A percentile compares a stretch with the other conserved stretches of the same genome.
These are phyloP conservation scores for Lasiodiplodia gonubiensis DNA, from an alignment of 2,329 filamentous ascomycete species.

Conservation along the genomic window DNA sequence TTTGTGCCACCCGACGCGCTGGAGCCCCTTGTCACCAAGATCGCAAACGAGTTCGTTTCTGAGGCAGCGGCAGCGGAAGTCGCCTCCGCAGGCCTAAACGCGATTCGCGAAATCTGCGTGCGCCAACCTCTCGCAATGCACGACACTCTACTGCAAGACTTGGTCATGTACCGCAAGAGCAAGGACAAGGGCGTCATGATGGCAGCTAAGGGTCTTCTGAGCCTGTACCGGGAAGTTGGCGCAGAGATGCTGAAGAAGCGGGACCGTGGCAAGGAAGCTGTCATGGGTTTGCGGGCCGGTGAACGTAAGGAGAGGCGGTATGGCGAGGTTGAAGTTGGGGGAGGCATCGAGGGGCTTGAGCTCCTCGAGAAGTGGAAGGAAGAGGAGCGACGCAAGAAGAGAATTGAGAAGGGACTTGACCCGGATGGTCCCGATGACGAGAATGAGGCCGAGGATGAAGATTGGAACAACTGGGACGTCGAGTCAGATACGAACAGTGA, in stretches of 20 bases:
- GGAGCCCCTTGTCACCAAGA: slow-evolving; percentile 90
- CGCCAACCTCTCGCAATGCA: slow-evolving; percentile 96
- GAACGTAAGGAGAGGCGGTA: slow-evolving; percentile 78
- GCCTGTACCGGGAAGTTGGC: slow-evolving; percentile 88
- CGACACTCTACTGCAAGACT: slow-evolving; percentile 91
- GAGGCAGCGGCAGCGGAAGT: slow-evolving; percentile 92
- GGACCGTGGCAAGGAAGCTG: slow-evolving; percentile 89
- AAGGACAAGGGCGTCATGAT: slow-evolving; percentile 99
- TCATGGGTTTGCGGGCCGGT: slow-evolving; percentile 78
- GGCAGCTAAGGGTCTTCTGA: slow-evolving; percentile 90
- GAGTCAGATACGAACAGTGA: slow-evolving; percentile 64
- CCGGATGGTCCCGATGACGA: slow-evolving; percentile 66
- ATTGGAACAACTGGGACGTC: slow-evolving; percentile 65
- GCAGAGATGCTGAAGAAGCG: slow-evolving; percentile 87
- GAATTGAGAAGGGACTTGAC: slow-evolving; percentile 69
- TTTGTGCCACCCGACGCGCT: slow-evolving; percentile 91
- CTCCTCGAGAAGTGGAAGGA: slow-evolving; percentile 92
- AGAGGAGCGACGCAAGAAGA: slow-evolving; percentile 78
- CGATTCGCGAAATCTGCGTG: slow-evolving; percentile 91
- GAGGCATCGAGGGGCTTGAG: slow-evolving; percentile 85
- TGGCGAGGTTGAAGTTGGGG: slow-evolving; percentile 80
- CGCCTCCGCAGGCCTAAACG: slow-evolving; percentile 87
- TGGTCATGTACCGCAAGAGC: slow-evolving; percentile 94
- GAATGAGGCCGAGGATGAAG: slow-evolving; percentile 65
- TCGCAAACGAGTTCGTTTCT: slow-evolving; percentile 97